Evolutionary conservation across 805 yeast genomes (phyloP), one percentile per base, ranked within the genome.

Genomic region (Suhomyces vadensis): DNA sequence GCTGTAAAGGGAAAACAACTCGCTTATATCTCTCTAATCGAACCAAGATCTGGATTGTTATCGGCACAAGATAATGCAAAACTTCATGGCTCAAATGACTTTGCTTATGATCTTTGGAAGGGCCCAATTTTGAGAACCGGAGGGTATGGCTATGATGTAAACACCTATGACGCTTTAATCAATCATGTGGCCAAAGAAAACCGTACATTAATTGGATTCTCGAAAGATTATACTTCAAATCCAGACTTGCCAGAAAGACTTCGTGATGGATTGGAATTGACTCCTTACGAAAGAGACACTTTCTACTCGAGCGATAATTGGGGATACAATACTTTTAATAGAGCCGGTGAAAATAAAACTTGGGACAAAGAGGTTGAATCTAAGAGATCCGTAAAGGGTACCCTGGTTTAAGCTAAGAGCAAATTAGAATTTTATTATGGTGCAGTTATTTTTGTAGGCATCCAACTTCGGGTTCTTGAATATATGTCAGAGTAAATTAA

Each of bases 231-330:
- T 57, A 71, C 76, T 39, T 60, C 82, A 22, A 81, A 80, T 60
- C 84, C 85, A 1, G 85, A 81, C 54, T 55, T 81, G 25, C 74
- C 71, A 14, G 52, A 61, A n/a, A 64, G 81, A 47, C 43, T 80
- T 31, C 60, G 66, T 47, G 58, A 73, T 23, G 72, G 71, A 22
- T 41, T 58, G 26, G 69, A 70, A 35, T 58, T 78, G 46, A 67
- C 64, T 46, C 50, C 60, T 24, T 81, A 79, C 54, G 69, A 78
- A 55, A 69, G 83, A 55, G 46, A 52, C 14, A 69, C 76, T 7
- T 81, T 81, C 61, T 81, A 79, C 55, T 44, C 53, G 24, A 49
- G 57, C 42, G 49, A 59, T 11, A 55, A 58, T 13, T 63, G 59
- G 13, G 64, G 51, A 9, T 50, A 48, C 48, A 45, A 44, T 35